Base-by-base conservation (phyloP, 768 basidiomycete species). In the Boletus coccyginus region DNA sequence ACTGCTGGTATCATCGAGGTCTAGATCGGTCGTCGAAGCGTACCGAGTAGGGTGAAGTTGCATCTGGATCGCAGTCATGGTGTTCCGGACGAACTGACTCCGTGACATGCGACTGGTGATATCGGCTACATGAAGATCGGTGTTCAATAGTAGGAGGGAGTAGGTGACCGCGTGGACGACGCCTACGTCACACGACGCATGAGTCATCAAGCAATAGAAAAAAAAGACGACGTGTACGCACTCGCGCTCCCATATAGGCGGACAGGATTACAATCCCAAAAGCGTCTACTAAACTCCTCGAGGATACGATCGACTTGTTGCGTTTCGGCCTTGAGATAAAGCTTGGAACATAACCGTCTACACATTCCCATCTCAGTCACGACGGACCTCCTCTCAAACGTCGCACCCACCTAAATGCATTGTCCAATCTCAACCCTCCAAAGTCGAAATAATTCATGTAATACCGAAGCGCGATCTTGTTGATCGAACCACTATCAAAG, bases 271-370 rank as follows among this genome's bases (percentile, higher is more conserved):
- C 92, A 94, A 43, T 94, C 87, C 84, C 87, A 97, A 70, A 93
- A 99, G 10, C 93, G 84, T 40, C 84, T 77, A 64, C 92, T 92
- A 64, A 99, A 98, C 59, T 86, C 87, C 57, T 93, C 94, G 7
- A 99, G 79, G 58, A 99, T 98, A 42, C 97, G 87, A 70, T 98
- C 97, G 42, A 99, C 89, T 74, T 98, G 95, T 67, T 99, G 97
- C 0, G 96, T 96, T 72, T 99, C 97, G 2, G 87, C 97, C 71
- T 94, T 95, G 56, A 99, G 81, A 70, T 83, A 98, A 3, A 99
- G 80, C 70, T 96, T 97, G 13, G 87, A 86, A 68, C 95, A 98
- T 12, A 99, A 75, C 24, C 86, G 87, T 58, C 95, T 94, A 16
- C 39, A 1, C 10, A 19, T 27, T 21, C 35, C 40, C 16, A 17